Conservation (phyloP, 2,329 filamentous ascomycete species). For the Rhytidhysteron rufulum region DNA sequence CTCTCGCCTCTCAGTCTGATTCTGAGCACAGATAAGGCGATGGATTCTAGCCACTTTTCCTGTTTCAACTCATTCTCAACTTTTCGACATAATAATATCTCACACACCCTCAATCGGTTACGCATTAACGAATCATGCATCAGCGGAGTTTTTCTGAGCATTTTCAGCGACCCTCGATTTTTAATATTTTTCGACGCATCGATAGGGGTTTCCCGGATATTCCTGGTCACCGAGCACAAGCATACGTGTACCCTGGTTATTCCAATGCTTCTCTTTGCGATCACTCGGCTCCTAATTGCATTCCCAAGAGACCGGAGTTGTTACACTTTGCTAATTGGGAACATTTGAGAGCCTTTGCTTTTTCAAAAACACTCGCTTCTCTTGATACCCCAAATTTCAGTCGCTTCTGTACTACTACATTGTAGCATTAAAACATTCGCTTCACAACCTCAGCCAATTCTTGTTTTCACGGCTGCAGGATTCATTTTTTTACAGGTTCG, state of each 20-base stretch:
- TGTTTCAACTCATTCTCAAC: slow-evolving; percentile 16
- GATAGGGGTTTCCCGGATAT: slow-evolving; percentile 11
- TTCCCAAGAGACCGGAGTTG: neutral
- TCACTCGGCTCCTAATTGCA: neutral
- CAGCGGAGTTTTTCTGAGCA: slow-evolving; percentile 33
- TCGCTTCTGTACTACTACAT: neutral
- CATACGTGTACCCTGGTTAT: neutral
- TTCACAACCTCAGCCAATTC: neutral
- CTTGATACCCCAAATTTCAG: neutral
- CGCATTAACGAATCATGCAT: slow-evolving; percentile 36
- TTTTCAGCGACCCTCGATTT: slow-evolving; percentile 28
- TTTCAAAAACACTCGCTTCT: neutral
- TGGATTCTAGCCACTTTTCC: slow-evolving; percentile 17
- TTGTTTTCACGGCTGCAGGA: neutral
- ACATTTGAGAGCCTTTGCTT: neutral
- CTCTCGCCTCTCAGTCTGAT: slow-evolving; percentile 45
- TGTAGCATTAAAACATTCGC: neutral
- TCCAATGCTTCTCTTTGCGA: neutral
- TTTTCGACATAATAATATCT: neutral
- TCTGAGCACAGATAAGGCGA: slow-evolving; percentile 24
- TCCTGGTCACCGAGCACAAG: slow-evolving; percentile 10
- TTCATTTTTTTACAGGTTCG: neutral
- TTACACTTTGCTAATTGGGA: neutral
- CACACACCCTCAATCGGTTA: slow-evolving; percentile 11
- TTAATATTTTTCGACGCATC: slow-evolving; percentile 17